Evolutionary conservation across 768 basidiomycete genomes (phyloP).

Genomic region (Chalciporus chontae): DNA sequence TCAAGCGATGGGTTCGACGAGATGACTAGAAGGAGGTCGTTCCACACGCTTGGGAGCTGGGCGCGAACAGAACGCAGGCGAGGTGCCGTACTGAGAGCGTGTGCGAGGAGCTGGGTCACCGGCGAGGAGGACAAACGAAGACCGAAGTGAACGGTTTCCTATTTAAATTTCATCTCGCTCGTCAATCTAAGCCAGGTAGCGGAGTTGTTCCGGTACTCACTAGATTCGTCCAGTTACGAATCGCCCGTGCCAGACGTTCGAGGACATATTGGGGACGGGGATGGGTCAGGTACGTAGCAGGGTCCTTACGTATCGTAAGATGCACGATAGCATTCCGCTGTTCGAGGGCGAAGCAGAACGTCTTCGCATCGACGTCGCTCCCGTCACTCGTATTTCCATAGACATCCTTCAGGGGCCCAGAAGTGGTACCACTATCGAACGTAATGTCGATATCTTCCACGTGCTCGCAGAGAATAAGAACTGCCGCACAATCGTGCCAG

Average conservation of each 20-base stretch:
- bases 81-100: slow-evolving; percentile 39
- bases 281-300: slow-evolving; percentile 52
- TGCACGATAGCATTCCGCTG: slow-evolving; percentile 37
- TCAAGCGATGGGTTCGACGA: slow-evolving; percentile 47
- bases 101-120: slow-evolving; percentile 26
- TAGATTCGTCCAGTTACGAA: slow-evolving; percentile 42
- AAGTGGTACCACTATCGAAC: slow-evolving; percentile 22
- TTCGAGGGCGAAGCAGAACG: slow-evolving; percentile 42
- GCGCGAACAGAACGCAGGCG: slow-evolving; percentile 49
- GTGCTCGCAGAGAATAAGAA: slow-evolving; percentile 32
- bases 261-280: slow-evolving; percentile 44
- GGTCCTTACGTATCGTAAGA: slow-evolving; percentile 51
- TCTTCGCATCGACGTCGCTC: slow-evolving; percentile 23
- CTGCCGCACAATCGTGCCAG: slow-evolving; percentile 37
- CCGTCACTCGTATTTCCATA: neutral
- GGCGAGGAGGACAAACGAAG: slow-evolving; percentile 50
- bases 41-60: slow-evolving; percentile 58
- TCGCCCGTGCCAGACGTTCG: slow-evolving; percentile 41
- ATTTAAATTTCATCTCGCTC: neutral
- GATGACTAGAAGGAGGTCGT: slow-evolving; percentile 47
- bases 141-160: slow-evolving; percentile 54
- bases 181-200: slow-evolving; percentile 5
- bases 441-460: slow-evolving; percentile 40
- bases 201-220: slow-evolving; percentile 34
- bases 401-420: neutral